phyloP scores from a whole-genome alignment of 345 rosid genomes.

The Eucalyptus erythrocorys region DNA sequence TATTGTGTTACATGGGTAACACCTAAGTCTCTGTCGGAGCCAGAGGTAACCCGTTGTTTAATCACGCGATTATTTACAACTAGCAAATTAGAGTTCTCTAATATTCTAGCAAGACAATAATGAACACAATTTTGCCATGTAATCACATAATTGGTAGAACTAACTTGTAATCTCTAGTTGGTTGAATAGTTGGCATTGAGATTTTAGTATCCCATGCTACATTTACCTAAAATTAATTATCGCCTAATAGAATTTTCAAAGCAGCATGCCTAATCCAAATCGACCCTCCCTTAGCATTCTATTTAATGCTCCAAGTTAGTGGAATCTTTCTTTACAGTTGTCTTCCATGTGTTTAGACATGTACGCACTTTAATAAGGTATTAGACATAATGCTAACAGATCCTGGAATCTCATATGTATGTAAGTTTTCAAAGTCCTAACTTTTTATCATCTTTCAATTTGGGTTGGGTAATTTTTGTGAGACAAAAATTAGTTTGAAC shows the following conservation, averaged over 20 bases:
- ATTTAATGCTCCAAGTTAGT: fast-evolving
- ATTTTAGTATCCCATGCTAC: neutral
- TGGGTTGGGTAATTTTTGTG: fast-evolving
- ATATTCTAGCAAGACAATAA: neutral
- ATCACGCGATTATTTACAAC: neutral
- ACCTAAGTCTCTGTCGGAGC: neutral
- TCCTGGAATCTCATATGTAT: fast-evolving
- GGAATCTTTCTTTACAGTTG: neutral
- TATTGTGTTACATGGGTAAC: neutral
- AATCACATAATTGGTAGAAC: neutral
- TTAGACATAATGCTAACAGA: fast-evolving
- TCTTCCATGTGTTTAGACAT: fast-evolving
- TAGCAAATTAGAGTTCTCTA: neutral
- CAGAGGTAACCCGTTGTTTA: neutral
- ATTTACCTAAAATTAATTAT: neutral
- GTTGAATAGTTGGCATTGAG: neutral
- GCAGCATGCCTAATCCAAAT: neutral
- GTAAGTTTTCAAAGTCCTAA: fast-evolving
- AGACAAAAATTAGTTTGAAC: fast-evolving
- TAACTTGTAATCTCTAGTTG: neutral
- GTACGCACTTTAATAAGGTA: neutral
- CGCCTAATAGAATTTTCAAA: fast-evolving
- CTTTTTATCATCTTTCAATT: neutral
- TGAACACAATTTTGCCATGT: neutral
- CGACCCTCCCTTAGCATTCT: neutral